phyloP scores from a whole-genome alignment of 192 early-diverging fungal genomes.

The Rhizophlyctis rosea region DNA sequence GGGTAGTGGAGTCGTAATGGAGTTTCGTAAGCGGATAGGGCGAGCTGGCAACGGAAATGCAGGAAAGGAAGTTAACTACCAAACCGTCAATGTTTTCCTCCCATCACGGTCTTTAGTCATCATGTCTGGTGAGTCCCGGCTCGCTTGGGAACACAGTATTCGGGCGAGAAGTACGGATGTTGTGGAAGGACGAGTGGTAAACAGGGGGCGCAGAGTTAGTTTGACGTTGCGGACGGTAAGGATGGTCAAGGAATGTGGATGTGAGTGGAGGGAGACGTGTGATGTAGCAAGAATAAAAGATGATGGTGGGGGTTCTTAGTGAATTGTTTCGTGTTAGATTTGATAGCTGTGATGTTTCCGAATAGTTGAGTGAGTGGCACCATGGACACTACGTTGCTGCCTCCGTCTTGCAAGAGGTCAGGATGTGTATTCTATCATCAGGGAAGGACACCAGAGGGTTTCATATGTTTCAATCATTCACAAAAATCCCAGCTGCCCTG shows the following conservation, averaged over 20 bases:
- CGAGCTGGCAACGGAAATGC: background rate
- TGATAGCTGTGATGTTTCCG: too few species aligned
- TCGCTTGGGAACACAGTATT: constrained; percentile 52
- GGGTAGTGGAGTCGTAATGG: constrained; percentile 51
- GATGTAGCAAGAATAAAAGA: constrained; percentile 9
- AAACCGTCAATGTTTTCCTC: constrained; percentile 31
- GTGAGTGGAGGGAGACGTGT: constrained; percentile 14
- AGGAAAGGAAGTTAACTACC: background rate
- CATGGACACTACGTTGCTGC: too few species aligned
- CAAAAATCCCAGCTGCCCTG: too few species aligned
- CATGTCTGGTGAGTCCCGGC: constrained; percentile 44
- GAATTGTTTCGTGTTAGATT: background rate
- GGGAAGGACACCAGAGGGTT: too few species aligned
- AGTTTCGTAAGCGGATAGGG: constrained; percentile 39
- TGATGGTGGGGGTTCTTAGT: background rate
- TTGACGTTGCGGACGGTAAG: constrained; percentile 33
- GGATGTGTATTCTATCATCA: too few species aligned
- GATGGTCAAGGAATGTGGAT: constrained; percentile 10
- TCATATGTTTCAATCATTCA: too few species aligned
- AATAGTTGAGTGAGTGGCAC: too few species aligned
- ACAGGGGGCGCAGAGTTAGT: constrained; percentile 18
- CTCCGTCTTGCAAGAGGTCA: too few species aligned
- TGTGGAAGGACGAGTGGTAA: constrained; percentile 22
- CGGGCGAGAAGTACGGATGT: constrained; percentile 45
- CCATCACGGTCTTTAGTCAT: constrained; percentile 42